These are phyloP conservation scores for Eucalyptus paniculata DNA, from an alignment of 345 rosid genomes.

Conservation along the genomic window DNA sequence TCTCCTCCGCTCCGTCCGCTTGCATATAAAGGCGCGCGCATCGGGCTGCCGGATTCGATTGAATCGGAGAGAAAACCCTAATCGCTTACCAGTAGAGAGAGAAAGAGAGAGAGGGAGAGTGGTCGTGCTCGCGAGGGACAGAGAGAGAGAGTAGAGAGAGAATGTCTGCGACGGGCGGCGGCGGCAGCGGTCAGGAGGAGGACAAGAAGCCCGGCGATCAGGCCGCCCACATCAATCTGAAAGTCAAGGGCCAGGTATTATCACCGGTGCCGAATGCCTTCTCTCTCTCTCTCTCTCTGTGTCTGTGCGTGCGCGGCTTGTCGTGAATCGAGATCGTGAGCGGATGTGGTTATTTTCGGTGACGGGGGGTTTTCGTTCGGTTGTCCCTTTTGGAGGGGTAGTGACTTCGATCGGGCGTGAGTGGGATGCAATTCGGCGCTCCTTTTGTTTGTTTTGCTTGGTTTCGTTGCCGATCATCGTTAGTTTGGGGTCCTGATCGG, in stretches of 20 bases:
- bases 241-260: conserved; percentile 68
- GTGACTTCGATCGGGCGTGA: background rate
- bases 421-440: background rate
- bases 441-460: background rate
- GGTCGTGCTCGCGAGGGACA: background rate
- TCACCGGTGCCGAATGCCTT: background rate
- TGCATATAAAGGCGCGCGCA: background rate
- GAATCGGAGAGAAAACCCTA: background rate
- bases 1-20: background rate
- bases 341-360: background rate
- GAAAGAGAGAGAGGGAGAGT: background rate
- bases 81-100: background rate
- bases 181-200: conserved; percentile 30
- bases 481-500: background rate
- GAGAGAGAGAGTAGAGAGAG: background rate
- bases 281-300: background rate
- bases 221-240: conserved; percentile 52
- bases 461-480: background rate
- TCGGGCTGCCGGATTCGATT: background rate
- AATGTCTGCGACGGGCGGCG: conserved; percentile 38
- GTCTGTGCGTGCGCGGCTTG: background rate
- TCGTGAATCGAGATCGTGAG: background rate
- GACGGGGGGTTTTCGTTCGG: too few relatives aligned
- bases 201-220: conserved; percentile 58
- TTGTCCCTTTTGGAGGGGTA: background rate